Evolutionary conservation across 2,329 filamentous ascomycete genomes (phyloP).

Genomic region (Elsinoe batatas): DNA sequence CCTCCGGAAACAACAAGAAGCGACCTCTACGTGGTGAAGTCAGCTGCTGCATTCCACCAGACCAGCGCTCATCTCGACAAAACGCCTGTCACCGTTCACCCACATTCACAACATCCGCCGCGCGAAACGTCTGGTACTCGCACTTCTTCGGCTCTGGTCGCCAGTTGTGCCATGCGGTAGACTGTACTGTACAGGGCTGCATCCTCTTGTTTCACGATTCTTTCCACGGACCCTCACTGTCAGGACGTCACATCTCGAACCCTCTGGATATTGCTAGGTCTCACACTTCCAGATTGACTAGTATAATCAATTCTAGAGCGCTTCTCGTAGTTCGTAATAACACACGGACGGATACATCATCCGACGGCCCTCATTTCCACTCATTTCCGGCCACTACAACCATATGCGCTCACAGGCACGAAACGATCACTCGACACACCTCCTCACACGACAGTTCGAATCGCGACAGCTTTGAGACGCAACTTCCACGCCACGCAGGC

Average conservation of each 20-base stretch:
- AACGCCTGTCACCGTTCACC: slow-evolving; percentile 10
- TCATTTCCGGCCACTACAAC: neutral
- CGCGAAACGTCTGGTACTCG: slow-evolving; percentile 5
- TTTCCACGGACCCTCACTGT: neutral
- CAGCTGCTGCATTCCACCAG: slow-evolving; percentile 6
- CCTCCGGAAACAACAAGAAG: slow-evolving; percentile 6
- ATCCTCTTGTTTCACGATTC: neutral
- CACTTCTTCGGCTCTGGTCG: neutral
- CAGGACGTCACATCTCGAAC: neutral
- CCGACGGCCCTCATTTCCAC: slow-evolving; percentile 6
- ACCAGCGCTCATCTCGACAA: slow-evolving; percentile 9
- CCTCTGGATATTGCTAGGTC: neutral
- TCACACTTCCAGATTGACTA: neutral
- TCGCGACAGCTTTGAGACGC: neutral
- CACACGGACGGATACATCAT: neutral
- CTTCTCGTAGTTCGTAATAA: neutral
- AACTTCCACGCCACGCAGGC: neutral
- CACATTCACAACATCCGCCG: slow-evolving; percentile 7
- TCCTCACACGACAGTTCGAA: neutral
- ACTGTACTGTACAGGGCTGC: neutral
- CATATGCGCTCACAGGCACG: neutral
- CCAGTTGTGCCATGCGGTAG: slow-evolving; percentile 1
- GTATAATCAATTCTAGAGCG: neutral
- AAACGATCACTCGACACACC: neutral
- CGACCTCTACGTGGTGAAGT: neutral